Evolutionary conservation across 2,329 filamentous ascomycete genomes (phyloP).

Genomic region (Fusarium gaditjirri): DNA sequence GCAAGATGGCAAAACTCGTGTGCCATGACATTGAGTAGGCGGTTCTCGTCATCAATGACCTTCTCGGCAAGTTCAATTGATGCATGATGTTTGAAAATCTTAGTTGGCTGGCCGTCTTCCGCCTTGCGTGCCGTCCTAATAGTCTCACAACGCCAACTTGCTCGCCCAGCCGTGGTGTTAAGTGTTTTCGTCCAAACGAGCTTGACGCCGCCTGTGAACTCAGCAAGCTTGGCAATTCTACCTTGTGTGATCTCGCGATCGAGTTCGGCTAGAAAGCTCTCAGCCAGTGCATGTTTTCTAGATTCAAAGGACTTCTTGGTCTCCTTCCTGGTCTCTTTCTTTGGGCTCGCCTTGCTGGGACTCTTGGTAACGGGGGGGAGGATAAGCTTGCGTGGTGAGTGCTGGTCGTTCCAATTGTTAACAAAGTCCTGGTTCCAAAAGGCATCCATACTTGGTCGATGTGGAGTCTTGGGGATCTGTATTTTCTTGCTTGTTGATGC

Average conservation of each 20-base stretch:
- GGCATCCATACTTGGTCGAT: slow-evolving; percentile 63
- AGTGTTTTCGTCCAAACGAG: slow-evolving; percentile 82
- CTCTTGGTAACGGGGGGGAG: slow-evolving; percentile 46
- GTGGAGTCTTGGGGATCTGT: slow-evolving; percentile 63
- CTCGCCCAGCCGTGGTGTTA: slow-evolving; percentile 80
- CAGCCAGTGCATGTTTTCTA: slow-evolving; percentile 70
- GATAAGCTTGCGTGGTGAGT: slow-evolving; percentile 61
- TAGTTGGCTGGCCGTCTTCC: slow-evolving; percentile 41
- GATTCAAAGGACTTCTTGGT: slow-evolving; percentile 70
- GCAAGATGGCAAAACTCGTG: slow-evolving; percentile 97
- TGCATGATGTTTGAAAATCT: slow-evolving; percentile 68
- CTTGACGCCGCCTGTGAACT: slow-evolving; percentile 74
- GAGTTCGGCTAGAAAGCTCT: slow-evolving; percentile 73
- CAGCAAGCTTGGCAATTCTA: slow-evolving; percentile 66
- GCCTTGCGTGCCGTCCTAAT: slow-evolving; percentile 50
- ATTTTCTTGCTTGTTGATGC: slow-evolving; percentile 48
- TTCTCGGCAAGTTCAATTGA: slow-evolving; percentile 90
- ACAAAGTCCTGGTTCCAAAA: slow-evolving; percentile 70
- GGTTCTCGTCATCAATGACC: slow-evolving; percentile 80
- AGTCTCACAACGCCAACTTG: slow-evolving; percentile 75
- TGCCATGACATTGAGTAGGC: slow-evolving; percentile 89
- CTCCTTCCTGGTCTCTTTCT: slow-evolving; percentile 51
- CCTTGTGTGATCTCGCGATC: slow-evolving; percentile 72
- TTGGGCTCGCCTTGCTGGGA: slow-evolving; percentile 46
- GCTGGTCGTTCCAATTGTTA: slow-evolving; percentile 72